phyloP scores from a whole-genome alignment of 2,329 filamentous ascomycete species.

The Lasiodiplodia theobromae region DNA sequence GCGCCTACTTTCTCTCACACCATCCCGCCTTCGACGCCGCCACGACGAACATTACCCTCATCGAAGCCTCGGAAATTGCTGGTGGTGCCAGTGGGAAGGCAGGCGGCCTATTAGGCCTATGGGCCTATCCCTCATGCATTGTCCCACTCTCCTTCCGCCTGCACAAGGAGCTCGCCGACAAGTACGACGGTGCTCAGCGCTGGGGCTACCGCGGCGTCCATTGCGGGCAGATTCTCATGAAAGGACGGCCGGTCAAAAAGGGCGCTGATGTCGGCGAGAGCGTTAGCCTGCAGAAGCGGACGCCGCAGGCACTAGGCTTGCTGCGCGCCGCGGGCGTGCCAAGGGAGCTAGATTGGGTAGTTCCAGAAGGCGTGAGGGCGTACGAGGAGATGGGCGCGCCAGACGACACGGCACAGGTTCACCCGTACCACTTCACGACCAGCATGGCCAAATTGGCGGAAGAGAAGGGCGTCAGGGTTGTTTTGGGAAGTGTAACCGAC shows the following conservation, averaged over 20 bases:
- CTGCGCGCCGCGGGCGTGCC: constrained; percentile 71
- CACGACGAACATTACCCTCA: constrained; percentile 79
- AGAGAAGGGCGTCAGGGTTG: constrained; percentile 65
- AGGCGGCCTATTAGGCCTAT: constrained; percentile 85
- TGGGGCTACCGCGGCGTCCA: constrained; percentile 88
- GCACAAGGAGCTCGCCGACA: constrained; percentile 82
- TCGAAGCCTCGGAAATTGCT: constrained; percentile 86
- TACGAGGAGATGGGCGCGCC: constrained; percentile 87
- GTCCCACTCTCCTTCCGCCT: constrained; percentile 86
- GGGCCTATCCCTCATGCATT: constrained; percentile 86
- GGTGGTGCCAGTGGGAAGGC: constrained; percentile 95
- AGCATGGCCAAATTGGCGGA: constrained; percentile 79
- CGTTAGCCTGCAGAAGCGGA: constrained; percentile 64
- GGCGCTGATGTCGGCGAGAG: constrained; percentile 39
- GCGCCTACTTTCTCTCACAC: constrained; percentile 88
- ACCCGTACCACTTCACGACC: constrained; percentile 89
- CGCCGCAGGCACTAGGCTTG: constrained; percentile 57
- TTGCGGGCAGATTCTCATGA: constrained; percentile 71
- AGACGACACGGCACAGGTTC: constrained; percentile 87
- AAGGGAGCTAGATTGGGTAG: constrained; percentile 83
- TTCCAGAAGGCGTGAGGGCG: constrained; percentile 66
- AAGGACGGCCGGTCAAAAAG: constrained; percentile 50
- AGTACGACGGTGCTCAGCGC: constrained; percentile 76
- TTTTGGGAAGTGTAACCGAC: constrained; percentile 71
- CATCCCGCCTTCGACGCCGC: constrained; percentile 80